phyloP scores from a whole-genome alignment of 1,139 yeast genomes.

The Nakaseomyces delphensis region DNA sequence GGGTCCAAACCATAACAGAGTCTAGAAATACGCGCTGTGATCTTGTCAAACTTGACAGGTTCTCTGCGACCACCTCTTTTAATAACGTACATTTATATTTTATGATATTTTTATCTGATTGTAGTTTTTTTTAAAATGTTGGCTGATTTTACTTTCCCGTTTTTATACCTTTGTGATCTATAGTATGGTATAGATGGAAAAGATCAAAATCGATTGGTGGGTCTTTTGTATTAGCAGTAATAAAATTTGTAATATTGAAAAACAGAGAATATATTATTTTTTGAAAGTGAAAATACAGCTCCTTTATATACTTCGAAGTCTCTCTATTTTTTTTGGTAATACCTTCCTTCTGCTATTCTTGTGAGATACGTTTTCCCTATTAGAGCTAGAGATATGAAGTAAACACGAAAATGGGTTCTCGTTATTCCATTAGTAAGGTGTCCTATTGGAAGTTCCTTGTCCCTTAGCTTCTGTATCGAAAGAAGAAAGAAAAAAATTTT shows the following conservation, averaged over 20 bases:
- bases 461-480: too few relatives aligned
- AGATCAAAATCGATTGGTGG: not conserved
- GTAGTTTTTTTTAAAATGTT: not conserved
- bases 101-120: not conserved
- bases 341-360: too few relatives aligned
- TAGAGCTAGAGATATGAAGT: too few relatives aligned
- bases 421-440: too few relatives aligned
- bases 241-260: not conserved
- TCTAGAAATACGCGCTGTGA: constrained; percentile 56
- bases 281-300: not conserved
- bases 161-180: not conserved
- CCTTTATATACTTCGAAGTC: not conserved
- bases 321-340: not conserved
- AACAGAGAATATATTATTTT: not conserved
- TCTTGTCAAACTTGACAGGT: constrained; percentile 75
- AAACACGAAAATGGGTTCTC: too few relatives aligned
- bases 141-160: not conserved
- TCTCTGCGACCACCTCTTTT: constrained; percentile 77
- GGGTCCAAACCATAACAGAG: constrained; percentile 80
- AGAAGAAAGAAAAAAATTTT: too few relatives aligned
- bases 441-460: too few relatives aligned
- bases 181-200: not conserved
- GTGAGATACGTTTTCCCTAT: too few relatives aligned
- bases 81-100: constrained; percentile 21
- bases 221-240: not conserved